These are phyloP conservation scores for Prunus mira DNA, from an alignment of 306 rosid species.

Conservation along the genomic window DNA sequence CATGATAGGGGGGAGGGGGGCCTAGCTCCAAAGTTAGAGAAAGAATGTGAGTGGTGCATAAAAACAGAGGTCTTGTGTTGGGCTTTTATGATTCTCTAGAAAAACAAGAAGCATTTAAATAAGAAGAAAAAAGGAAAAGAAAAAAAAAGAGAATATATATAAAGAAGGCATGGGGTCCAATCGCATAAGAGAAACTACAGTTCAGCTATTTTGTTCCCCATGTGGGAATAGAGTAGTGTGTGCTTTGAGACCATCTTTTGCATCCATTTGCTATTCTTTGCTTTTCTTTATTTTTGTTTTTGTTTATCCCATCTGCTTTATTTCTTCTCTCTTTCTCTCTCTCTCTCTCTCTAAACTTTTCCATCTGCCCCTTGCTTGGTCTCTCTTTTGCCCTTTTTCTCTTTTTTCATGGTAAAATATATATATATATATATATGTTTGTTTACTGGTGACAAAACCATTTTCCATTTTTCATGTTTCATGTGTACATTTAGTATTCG, in stretches of 20 bases:
- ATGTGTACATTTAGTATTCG: background rate
- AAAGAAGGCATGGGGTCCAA: conserved; percentile 41
- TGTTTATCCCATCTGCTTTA: conserved; percentile 1
- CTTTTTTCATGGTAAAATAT: background rate
- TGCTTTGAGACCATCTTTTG: conserved; percentile 13
- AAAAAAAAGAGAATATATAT: conserved; percentile 28
- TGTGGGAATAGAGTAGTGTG: conserved; percentile 46
- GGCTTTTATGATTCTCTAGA: conserved; percentile 32
- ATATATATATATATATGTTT: background rate
- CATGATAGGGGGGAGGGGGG: conserved; percentile 18
- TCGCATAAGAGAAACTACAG: conserved; percentile 35
- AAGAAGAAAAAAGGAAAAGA: conserved; percentile 1
- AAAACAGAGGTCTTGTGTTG: conserved; percentile 24
- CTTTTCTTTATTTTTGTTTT: conserved; percentile 7
- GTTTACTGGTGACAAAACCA: background rate
- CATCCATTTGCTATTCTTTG: background rate
- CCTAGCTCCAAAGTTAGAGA: conserved; percentile 25
- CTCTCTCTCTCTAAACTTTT: background rate
- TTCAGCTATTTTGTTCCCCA: conserved; percentile 61
- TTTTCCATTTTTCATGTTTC: background rate
- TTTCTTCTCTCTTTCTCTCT: background rate
- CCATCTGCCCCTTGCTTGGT: background rate
- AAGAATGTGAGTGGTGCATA: conserved; percentile 36
- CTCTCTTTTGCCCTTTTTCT: background rate
- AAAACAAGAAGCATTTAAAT: background rate